Conservation (phyloP, 2,329 filamentous ascomycete genomes). For the Tolypocladium guangdongense region DNA sequence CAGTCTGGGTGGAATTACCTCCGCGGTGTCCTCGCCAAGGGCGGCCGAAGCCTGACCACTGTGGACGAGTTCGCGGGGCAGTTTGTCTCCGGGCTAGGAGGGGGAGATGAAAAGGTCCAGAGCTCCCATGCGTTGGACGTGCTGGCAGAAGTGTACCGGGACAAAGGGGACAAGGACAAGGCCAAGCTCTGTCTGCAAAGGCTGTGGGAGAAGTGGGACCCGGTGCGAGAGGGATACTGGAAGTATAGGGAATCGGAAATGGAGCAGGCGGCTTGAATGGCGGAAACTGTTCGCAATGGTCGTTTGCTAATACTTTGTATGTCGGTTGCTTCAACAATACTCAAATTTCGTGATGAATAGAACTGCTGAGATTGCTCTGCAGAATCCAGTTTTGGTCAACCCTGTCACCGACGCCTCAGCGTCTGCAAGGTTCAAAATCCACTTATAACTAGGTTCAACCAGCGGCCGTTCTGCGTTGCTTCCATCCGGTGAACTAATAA, state of each 20-base stretch:
- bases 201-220: conserved; percentile 79
- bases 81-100: conserved; percentile 38
- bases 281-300: not conserved
- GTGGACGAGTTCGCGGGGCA: conserved; percentile 37
- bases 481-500: not conserved
- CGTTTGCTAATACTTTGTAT: not conserved
- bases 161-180: conserved; percentile 44
- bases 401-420: too few relatives aligned
- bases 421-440: too few relatives aligned
- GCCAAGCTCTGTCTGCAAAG: conserved; percentile 62
- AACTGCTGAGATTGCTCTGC: too few relatives aligned
- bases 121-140: conserved; percentile 62
- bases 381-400: too few relatives aligned
- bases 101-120: conserved; percentile 38
- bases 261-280: not conserved
- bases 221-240: conserved; percentile 87
- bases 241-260: conserved; percentile 39
- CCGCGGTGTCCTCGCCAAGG: conserved; percentile 61
- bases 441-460: too few relatives aligned
- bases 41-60: conserved; percentile 36
- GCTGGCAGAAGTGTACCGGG: conserved; percentile 56
- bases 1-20: conserved; percentile 92
- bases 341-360: not conserved
- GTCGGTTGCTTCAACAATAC: not conserved
- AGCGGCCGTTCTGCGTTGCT: not conserved